phyloP scores from a whole-genome alignment of 768 basidiomycete species.

The Suillus weaverae region DNA sequence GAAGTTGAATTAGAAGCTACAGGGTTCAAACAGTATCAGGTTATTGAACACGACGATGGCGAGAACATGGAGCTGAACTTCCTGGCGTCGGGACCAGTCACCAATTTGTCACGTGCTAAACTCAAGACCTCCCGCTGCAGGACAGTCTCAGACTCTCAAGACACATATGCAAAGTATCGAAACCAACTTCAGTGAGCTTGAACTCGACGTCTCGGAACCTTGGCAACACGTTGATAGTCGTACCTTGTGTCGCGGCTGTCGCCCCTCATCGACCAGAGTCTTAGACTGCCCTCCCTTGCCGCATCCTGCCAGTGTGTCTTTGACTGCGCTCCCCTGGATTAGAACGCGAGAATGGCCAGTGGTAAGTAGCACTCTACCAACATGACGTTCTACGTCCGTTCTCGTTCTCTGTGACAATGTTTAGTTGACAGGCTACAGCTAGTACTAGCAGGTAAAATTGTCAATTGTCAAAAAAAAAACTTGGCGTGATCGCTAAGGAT shows the following conservation, averaged over 20 bases:
- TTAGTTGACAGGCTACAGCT: not conserved
- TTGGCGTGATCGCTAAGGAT: not conserved
- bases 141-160: no score
- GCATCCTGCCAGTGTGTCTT: not conserved
- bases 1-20: not conserved
- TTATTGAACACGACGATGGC: not conserved
- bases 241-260: not conserved
- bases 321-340: not conserved
- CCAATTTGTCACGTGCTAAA: not conserved
- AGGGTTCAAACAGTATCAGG: not conserved
- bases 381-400: not conserved
- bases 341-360: not conserved
- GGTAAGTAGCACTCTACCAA: not conserved
- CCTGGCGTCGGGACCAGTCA: not conserved
- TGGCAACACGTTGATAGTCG: not conserved
- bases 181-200: no score
- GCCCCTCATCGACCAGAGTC: not conserved
- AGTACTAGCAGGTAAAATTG: not conserved
- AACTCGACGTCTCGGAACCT: not conserved
- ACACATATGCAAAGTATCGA: no score
- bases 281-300: not conserved
- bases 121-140: no score
- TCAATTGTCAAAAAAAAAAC: not conserved
- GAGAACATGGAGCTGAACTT: not conserved
- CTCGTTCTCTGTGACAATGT: not conserved